phyloP scores from a whole-genome alignment of 2,329 filamentous ascomycete genomes.

The Colletotrichum orbiculare region DNA sequence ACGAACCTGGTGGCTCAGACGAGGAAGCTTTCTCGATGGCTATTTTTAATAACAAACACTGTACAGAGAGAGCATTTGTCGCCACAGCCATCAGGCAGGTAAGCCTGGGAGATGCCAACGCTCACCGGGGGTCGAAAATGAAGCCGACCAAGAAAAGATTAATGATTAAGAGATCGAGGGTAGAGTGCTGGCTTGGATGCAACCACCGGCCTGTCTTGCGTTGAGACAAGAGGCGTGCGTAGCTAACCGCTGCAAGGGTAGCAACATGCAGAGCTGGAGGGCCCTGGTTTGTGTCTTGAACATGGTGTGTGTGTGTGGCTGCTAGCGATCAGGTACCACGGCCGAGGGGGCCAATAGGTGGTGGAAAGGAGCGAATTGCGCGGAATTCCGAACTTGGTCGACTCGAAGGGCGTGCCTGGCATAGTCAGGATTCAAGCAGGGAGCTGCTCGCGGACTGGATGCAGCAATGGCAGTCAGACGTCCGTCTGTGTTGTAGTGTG shows the following conservation, averaged over 20 bases:
- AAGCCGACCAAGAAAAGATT: not conserved
- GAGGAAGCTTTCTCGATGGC: conserved; percentile 8
- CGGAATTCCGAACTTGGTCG: conserved; percentile 16
- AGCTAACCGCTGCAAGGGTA: conserved; percentile 15
- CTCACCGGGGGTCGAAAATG: conserved; percentile 24
- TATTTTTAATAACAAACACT: conserved; percentile 22
- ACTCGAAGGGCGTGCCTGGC: conserved; percentile 8
- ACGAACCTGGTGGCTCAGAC: conserved; percentile 16
- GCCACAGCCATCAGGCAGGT: not conserved
- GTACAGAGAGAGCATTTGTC: conserved; percentile 16
- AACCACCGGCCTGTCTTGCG: conserved; percentile 29
- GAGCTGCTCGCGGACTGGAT: conserved; percentile 6
- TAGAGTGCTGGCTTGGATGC: conserved; percentile 24
- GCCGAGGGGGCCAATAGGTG: conserved; percentile 12
- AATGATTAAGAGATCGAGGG: conserved; percentile 15
- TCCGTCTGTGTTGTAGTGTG: conserved; percentile 3
- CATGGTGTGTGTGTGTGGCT: conserved; percentile 25
- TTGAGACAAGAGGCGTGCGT: conserved; percentile 34
- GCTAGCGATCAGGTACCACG: conserved; percentile 30
- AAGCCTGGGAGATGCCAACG: conserved; percentile 1
- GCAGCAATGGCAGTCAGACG: conserved; percentile 7
- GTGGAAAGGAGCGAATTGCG: conserved; percentile 3
- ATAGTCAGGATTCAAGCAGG: not conserved
- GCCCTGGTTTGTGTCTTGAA: conserved; percentile 24
- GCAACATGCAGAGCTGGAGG: conserved; percentile 10